A percentile compares a stretch with the other conserved stretches of the same genome.
These are phyloP conservation scores for Acacia concinna DNA, from an alignment of 331 rosid species.

Conservation along the genomic window DNA sequence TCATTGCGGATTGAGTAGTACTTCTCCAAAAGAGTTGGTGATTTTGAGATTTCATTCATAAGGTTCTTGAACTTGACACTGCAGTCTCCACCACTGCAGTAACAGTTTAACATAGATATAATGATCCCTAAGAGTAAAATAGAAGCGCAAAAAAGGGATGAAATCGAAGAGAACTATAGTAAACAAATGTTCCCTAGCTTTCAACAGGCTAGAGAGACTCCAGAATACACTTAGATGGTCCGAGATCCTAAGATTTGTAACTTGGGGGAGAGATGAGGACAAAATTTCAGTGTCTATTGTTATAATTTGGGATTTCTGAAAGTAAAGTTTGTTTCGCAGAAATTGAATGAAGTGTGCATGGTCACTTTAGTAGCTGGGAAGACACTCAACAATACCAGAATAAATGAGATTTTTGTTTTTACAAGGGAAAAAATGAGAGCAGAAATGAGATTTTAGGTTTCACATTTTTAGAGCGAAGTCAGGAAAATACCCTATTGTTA, in stretches of 20 bases:
- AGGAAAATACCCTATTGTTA: no score
- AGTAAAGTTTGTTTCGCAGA: background rate
- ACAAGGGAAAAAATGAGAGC: no score
- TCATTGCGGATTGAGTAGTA: constrained; percentile 89
- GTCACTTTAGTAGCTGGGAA: background rate
- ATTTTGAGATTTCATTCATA: constrained; percentile 79
- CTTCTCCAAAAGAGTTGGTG: constrained; percentile 76
- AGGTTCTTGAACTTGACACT: constrained; percentile 90
- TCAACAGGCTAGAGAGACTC: background rate
- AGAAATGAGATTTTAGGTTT: background rate
- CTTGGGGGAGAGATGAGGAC: background rate
- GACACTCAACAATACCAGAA: background rate
- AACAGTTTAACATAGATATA: background rate
- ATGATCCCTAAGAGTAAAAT: background rate
- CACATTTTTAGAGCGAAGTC: background rate
- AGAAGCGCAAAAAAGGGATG: background rate
- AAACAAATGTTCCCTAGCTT: background rate
- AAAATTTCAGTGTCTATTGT: background rate
- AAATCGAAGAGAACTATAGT: background rate
- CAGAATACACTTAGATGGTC: background rate
- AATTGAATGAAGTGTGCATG: background rate
- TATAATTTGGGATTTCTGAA: background rate
- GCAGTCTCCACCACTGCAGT: constrained; percentile 96
- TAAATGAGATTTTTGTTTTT: no score
- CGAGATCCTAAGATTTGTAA: background rate